Conservation (phyloP, 2,329 filamentous ascomycete genomes). For the Verticillium dahliae region DNA sequence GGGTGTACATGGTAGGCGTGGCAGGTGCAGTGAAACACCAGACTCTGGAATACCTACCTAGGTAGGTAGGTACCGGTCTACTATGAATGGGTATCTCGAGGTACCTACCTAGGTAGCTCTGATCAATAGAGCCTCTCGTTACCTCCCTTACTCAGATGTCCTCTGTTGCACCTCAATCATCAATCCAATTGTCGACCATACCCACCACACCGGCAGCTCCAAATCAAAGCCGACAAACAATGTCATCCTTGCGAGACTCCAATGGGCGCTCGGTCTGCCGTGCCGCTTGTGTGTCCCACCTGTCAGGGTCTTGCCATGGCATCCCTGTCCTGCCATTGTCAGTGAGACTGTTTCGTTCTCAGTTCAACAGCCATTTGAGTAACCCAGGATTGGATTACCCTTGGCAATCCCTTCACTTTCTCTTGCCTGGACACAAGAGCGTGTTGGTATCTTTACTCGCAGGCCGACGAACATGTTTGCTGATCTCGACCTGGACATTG, state of each 20-base stretch:
- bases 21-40: not conserved
- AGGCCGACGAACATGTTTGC: not conserved
- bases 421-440: not conserved
- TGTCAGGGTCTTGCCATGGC: not conserved
- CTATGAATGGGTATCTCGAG: not conserved
- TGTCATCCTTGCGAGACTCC: not conserved
- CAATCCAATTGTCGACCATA: too few species aligned
- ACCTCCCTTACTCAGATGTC: too few species aligned
- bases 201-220: too few species aligned
- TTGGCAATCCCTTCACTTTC: not conserved
- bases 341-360: not conserved
- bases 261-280: not conserved
- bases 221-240: not conserved
- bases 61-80: not conserved
- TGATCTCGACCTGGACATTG: too few species aligned
- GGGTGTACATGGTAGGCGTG: too few species aligned
- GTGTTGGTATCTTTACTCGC: not conserved
- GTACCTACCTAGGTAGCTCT: too few species aligned
- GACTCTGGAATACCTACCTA: too few species aligned
- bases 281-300: not conserved
- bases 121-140: too few species aligned
- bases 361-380: not conserved
- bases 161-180: too few species aligned
- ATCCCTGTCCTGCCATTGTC: not conserved
- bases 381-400: not conserved